phyloP scores from a whole-genome alignment of 768 basidiomycete genomes.

The Lentinula raphanica region DNA sequence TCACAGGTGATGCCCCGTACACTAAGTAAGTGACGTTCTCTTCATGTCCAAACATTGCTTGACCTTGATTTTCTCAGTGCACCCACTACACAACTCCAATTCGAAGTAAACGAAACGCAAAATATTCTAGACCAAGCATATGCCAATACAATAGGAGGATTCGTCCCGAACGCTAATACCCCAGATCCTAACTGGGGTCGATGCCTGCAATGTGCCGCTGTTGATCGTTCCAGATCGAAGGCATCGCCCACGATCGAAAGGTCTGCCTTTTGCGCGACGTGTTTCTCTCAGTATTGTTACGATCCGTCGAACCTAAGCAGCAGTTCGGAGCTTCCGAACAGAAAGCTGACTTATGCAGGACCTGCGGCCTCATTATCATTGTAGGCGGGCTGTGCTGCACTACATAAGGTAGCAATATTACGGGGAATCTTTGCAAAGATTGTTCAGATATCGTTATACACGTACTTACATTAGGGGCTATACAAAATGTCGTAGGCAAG shows the following conservation, averaged over 20 bases:
- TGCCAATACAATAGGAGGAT: conserved; percentile 51
- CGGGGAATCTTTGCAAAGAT: too few relatives aligned
- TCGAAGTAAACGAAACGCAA: conserved; percentile 47
- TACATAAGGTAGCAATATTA: too few relatives aligned
- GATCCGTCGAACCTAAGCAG: conserved; percentile 41
- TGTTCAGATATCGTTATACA: too few relatives aligned
- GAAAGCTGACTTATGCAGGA: neutral
- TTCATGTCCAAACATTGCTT: neutral
- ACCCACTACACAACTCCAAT: conserved; percentile 53
- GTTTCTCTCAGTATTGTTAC: conserved; percentile 52
- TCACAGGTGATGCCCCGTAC: conserved; percentile 54
- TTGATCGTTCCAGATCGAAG: conserved; percentile 48
- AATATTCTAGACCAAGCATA: conserved; percentile 60
- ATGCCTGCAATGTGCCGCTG: conserved; percentile 64
- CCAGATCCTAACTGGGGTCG: conserved; percentile 59
- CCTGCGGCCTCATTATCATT: neutral
- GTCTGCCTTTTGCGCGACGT: conserved; percentile 38
- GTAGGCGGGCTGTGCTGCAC: neutral
- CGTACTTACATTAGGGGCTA: too few relatives aligned
- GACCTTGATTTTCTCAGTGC: conserved; percentile 31
- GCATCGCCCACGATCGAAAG: conserved; percentile 22
- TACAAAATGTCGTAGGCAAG: too few relatives aligned
- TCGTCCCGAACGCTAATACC: conserved; percentile 49
- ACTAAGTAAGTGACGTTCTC: conserved; percentile 44
- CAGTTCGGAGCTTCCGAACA: conserved; percentile 34